phyloP scores from a whole-genome alignment of 495 filamentous ascomycete species.

The Penicillium subrubescens region DNA sequence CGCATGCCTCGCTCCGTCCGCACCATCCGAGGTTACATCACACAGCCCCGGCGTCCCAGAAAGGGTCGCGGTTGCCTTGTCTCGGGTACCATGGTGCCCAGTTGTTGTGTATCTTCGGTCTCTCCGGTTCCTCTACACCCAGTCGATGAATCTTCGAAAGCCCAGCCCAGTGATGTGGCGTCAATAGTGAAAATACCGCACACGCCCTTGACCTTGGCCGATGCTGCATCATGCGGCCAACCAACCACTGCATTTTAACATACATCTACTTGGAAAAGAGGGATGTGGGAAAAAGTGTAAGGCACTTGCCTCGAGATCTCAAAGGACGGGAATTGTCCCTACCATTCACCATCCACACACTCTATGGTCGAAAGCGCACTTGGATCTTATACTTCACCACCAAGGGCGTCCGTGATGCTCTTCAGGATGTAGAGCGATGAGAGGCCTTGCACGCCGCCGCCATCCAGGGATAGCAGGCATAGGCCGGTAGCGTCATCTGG shows the following conservation, averaged over 20 bases:
- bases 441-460: no score
- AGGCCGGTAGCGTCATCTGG: no score
- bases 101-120: conserved; percentile 5
- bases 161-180: background rate
- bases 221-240: background rate
- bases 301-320: no score
- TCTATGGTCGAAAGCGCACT: no score
- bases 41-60: conserved; percentile 7
- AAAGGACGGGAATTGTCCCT: no score
- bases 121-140: conserved; percentile 7
- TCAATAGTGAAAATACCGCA: conserved; percentile 13
- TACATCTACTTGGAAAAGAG: no score
- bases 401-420: no score
- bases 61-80: background rate
- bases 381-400: no score
- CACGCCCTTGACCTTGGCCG: background rate
- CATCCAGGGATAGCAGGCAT: no score
- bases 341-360: no score
- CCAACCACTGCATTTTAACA: background rate
- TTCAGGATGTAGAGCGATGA: no score
- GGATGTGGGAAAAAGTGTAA: no score
- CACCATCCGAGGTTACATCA: background rate
- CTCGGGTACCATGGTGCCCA: background rate
- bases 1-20: conserved; percentile 9
- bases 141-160: conserved; percentile 5